Conservation (phyloP, 2,329 filamentous ascomycete genomes). For the Alternaria sp. region DNA sequence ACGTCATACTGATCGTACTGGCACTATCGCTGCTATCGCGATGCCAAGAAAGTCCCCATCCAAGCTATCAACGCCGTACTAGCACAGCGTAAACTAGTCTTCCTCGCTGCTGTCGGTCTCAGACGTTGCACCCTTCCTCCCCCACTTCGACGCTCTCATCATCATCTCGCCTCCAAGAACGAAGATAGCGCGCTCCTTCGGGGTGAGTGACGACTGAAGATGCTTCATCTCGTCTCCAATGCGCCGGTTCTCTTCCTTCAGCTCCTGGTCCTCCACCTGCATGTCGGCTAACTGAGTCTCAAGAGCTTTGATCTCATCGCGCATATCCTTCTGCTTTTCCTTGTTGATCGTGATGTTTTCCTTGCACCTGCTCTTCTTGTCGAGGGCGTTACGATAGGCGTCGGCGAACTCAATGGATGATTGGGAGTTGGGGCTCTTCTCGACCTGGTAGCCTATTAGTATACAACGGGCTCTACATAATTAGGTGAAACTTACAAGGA, state of each 20-base stretch:
- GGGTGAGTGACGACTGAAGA: not conserved
- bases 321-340: not conserved
- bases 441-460: not conserved
- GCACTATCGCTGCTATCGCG: not conserved
- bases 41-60: not conserved
- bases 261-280: not conserved
- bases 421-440: not conserved
- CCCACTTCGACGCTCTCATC: not conserved
- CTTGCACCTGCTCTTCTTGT: not conserved
- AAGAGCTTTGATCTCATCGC: not conserved
- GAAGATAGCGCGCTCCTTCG: not conserved
- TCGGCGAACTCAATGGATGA: not conserved
- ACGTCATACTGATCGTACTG: not conserved
- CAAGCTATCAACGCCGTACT: not conserved
- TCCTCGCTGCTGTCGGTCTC: not conserved
- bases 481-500: not conserved
- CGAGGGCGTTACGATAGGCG: not conserved
- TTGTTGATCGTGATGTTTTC: not conserved
- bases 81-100: not conserved
- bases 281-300: not conserved
- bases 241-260: not conserved
- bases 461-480: accelerated
- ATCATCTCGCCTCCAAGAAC: not conserved
- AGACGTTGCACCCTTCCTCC: not conserved
- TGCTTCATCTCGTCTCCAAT: not conserved